Evolutionary conservation across 2,329 filamentous ascomycete genomes (phyloP), one percentile per base, ranked within the genome.

Genomic region (Rhynchosporium secalis): DNA sequence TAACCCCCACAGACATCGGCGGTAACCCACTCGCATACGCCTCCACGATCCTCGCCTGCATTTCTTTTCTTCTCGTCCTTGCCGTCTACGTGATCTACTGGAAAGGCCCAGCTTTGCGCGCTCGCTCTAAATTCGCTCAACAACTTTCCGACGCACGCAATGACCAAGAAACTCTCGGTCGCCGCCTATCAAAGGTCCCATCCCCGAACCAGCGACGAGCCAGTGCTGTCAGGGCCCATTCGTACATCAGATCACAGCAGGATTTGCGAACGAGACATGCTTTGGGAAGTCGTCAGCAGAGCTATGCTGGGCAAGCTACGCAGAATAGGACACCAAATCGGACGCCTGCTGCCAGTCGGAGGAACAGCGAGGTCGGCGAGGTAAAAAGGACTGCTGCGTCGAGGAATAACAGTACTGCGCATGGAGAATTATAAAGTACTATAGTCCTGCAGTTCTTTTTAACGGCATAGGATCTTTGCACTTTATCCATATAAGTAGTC

Each of bases 21-120:
- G 77, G 78, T 15, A 78, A 80, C 52, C 79, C 80, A 60, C 75
- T 89, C 1, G 80, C 85, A 66, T 82, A 85, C 62, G 85, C 86
- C 0, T 83, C 80, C 3, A 88, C 85, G 0, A 87, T 90, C 54
- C 80, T 90, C 0, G 75, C 84, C 70, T 80, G 78, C 67, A 85
- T 90, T 57, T 82, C 87, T 0, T 78, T 85, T 56, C 66, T 87
- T 0, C 79, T 90, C 0, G 86, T 88, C 6, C 68, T 81, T 20
- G 84, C 85, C 0, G 85, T 90, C 5, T 89, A 89, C 64, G 77
- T 84, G 52, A 86, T 90, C 65, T 90, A 89, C 77, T 86, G 80
- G 78, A 83, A 84, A 60, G 87, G 87, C 0, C 85, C 86, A 0
- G 65, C 66, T 0, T 79, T 90, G 15, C 83, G 87, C 45, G 80